Evolutionary conservation across 345 rosid genomes (phyloP).

Genomic region (Eucalyptus globulus): DNA sequence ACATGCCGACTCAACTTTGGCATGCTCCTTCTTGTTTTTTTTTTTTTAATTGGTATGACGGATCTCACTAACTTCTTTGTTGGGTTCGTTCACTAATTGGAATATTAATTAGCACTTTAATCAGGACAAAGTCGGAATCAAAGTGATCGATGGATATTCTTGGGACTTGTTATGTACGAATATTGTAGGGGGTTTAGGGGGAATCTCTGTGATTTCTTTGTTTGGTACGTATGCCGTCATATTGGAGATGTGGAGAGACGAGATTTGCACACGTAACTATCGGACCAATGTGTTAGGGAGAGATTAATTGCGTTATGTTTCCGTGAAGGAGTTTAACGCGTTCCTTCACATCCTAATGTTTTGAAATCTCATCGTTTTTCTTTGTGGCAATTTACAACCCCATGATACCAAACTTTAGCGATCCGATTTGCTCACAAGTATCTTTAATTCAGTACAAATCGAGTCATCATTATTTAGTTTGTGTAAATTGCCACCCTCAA

Average conservation of each 20-base stretch:
- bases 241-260: background rate
- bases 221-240: background rate
- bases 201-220: background rate
- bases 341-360: background rate
- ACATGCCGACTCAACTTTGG: too few species aligned
- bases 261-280: too few species aligned
- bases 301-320: too few species aligned
- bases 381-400: too few species aligned
- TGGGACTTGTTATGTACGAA: background rate
- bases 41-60: background rate
- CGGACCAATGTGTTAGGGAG: too few species aligned
- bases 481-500: background rate
- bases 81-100: background rate
- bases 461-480: background rate
- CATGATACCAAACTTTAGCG: background rate
- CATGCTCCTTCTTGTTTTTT: too few species aligned
- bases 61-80: background rate
- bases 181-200: background rate
- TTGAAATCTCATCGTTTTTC: background rate
- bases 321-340: too few species aligned
- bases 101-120: background rate
- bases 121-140: background rate
- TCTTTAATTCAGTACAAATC: background rate
- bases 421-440: background rate
- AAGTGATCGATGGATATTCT: background rate